Base-by-base conservation (phyloP, 108 stramenopile genomes). In the Stephanodiscus triporus region DNA sequence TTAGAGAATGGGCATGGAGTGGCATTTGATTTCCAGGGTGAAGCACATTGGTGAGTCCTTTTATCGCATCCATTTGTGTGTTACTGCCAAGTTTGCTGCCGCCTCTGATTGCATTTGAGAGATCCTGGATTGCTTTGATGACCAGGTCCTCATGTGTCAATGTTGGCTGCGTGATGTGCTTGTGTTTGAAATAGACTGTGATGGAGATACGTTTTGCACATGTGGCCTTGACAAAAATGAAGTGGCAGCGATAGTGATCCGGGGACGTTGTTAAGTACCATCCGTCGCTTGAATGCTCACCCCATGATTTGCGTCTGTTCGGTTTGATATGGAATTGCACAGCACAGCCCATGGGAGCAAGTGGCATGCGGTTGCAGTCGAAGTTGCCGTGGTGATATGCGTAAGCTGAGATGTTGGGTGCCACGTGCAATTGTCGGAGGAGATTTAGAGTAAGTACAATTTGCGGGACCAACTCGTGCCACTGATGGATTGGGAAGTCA, bases 11-110 rank as follows among this genome's bases (percentile, higher is more conserved):
- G 45, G 47, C 84, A 76, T 27, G 71, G 55, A 24, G 84, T 45
- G 14, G 55, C 81, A 76, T 78, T 84, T 54, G 84, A 87, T 63
- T 87, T 84, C 43, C 84, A 13, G 26, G 78, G 54, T 45, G 78
- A 77, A 7, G 29, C 38, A 13, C 67, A 42, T 77, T 70, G 57
- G 84, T 42, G 83, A 83, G 84, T 30, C 77, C 75, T 23, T 63
- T 66, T 14, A 81, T 75, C 2, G 72, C 81, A 37, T 87, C 83
- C 0, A 78, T 79, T 62, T 87, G 83, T 58, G 82, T 80, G 22
- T 87, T 84, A 72, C 86, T 84, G 68, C 84, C 84, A 42, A 83
- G 24, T 53, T 84, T 87, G 0, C 16, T 45, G 43, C 16, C 43
- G 43, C 43, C 53, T 54, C 26, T 27, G 23, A 54, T 24, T 54